These are phyloP conservation scores for Aspergillus viridinutans DNA, from an alignment of 2,329 filamentous ascomycete species.

Conservation along the genomic window DNA sequence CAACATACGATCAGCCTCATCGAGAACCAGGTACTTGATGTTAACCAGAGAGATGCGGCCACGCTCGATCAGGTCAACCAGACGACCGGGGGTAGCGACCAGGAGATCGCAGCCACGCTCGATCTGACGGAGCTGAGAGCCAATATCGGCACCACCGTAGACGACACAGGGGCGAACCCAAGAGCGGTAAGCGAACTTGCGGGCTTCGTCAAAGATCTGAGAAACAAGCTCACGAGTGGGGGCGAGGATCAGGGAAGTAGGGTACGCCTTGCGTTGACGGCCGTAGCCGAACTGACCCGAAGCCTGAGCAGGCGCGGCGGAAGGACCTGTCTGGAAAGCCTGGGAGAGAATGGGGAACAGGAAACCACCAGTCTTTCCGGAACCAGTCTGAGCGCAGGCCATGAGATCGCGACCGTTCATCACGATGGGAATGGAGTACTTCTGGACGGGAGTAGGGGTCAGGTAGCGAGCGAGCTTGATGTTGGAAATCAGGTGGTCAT, in stretches of 20 bases:
- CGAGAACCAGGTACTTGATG: conserved; percentile 98
- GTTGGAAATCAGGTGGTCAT: conserved; percentile 88
- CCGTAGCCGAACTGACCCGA: conserved; percentile 66
- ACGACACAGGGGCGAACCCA: conserved; percentile 99
- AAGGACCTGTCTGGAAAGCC: conserved; percentile 86
- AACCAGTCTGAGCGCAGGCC: conserved; percentile 99
- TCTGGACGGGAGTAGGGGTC: conserved; percentile 94
- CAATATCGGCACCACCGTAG: conserved; percentile 98
- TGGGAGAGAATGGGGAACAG: conserved; percentile 98
- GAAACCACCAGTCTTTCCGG: conserved; percentile 99
- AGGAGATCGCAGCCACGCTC: conserved; percentile 96
- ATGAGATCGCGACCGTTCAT: conserved; percentile 97
- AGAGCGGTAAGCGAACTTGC: conserved; percentile 97
- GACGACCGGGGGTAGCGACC: conserved; percentile 92
- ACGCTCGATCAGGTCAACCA: conserved; percentile 97
- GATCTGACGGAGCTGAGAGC: conserved; percentile 95
- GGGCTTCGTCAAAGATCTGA: conserved; percentile 95
- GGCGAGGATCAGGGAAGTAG: conserved; percentile 90
- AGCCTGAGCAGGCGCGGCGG: conserved; percentile 59
- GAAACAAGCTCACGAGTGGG: conserved; percentile 98
- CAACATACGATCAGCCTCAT: conserved; percentile 99
- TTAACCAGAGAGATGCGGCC: conserved; percentile 95
- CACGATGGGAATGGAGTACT: conserved; percentile 98
- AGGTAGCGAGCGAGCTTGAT: conserved; percentile 94
- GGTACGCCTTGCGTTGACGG: conserved; percentile 96